Base-by-base conservation (phyloP, 1,284 basidiomycete genomes). In the Trichosporon faecale region DNA sequence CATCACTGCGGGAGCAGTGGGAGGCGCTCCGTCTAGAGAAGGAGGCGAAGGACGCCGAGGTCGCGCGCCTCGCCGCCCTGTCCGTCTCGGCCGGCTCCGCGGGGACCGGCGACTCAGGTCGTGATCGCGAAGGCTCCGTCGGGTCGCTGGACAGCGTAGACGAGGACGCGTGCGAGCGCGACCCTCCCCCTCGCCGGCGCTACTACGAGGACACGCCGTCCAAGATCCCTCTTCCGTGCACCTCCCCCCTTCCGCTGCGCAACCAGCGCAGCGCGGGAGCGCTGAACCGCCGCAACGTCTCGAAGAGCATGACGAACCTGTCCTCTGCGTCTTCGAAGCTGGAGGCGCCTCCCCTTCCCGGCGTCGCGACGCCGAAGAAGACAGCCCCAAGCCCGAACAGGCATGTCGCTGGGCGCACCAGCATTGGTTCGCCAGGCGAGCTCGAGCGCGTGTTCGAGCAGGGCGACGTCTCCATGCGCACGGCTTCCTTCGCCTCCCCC, bases 1-100 rank as follows among this genome's bases (percentile, higher is more conserved):
- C 86, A 66, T 84, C 85, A 4, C 82, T 87, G 29, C 78, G 84
- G n/a, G 71, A 73, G 55, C 83, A 86, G n/a, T 87, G 87, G 78
- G 84, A 83, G 57, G 83, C 85, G 66, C 77, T 87, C 23, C 77
- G 83, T 49, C 80, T 82, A 16, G 89, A 90, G 88, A 85, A 85
- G 37, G 29, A 67, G 86, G 68, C 66, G 37, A 68, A 46, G n/a
- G 23, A 46, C 52, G 52, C 37, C 52, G 37, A 65, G 66, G 21
- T 44, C 2, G n/a, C 61, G 6, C 61, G 35, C 1, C 35, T 27
- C 14, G 23, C 31, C 5, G 63, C 35, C 23, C 35, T 35, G 5
- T 31, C 57, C 4, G 7, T 14, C 3, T 61, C 27, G 6, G 57
- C 57, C 27, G 57, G 57, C 7, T n/a, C 29, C 2, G 57, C 57